These are phyloP conservation scores for Pseudopyrenochaeta lycopersici DNA, from an alignment of 2,329 filamentous ascomycete genomes.

Conservation along the genomic window DNA sequence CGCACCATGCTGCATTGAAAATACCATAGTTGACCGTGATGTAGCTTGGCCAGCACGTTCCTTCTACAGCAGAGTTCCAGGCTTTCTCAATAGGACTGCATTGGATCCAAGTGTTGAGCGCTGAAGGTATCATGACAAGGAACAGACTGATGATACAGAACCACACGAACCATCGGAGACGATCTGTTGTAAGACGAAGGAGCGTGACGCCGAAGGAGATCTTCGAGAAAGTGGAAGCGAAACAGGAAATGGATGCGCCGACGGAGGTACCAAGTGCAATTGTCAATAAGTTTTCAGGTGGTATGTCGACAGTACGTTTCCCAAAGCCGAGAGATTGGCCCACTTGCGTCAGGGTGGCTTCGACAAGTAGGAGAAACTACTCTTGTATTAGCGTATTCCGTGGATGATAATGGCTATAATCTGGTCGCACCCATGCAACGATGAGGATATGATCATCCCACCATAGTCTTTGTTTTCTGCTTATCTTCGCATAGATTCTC, in stretches of 20 bases:
- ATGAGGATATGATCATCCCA: slow-evolving; percentile 42
- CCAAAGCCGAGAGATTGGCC: slow-evolving; percentile 32
- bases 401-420: background rate
- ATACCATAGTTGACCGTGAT: slow-evolving; percentile 31
- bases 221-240: slow-evolving; percentile 35
- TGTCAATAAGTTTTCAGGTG: slow-evolving; percentile 15
- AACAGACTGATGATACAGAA: slow-evolving; percentile 35
- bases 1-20: slow-evolving; percentile 40
- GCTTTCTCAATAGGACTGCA: slow-evolving; percentile 28
- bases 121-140: slow-evolving; percentile 35
- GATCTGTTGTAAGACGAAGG: slow-evolving; percentile 28
- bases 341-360: slow-evolving; percentile 29
- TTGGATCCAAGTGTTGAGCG: slow-evolving; percentile 28
- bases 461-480: slow-evolving; percentile 35
- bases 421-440: slow-evolving; percentile 36
- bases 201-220: slow-evolving; percentile 41
- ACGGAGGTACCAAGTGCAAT: slow-evolving; percentile 27
- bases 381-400: no score
- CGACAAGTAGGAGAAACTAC: slow-evolving; percentile 31
- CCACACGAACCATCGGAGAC: slow-evolving; percentile 29
- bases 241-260: slow-evolving; percentile 32
- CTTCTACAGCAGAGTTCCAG: slow-evolving; percentile 22
- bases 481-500: slow-evolving; percentile 38
- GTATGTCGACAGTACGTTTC: slow-evolving; percentile 29
- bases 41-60: slow-evolving; percentile 30